These are phyloP conservation scores for Trichoderma guizhouense DNA, from an alignment of 2,329 filamentous ascomycete genomes.

Conservation along the genomic window DNA sequence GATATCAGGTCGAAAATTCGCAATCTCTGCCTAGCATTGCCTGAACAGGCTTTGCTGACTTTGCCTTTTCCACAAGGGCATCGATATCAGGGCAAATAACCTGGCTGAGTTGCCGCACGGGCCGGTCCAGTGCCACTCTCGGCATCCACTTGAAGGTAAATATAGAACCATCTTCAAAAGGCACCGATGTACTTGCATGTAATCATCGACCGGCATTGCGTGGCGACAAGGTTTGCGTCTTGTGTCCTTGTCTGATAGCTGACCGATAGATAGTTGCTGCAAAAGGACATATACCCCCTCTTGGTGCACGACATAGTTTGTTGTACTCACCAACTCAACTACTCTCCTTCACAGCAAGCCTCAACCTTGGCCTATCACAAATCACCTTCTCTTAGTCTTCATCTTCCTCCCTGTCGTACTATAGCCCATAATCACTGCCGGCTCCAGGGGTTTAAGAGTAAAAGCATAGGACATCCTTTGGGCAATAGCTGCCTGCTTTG, in stretches of 20 bases:
- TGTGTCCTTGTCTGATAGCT: background rate
- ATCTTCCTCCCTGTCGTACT: background rate
- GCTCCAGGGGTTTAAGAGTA: background rate
- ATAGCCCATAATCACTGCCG: background rate
- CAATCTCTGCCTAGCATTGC: background rate
- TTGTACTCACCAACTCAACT: background rate
- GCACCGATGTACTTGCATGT: background rate
- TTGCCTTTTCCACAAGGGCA: background rate
- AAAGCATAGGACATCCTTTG: background rate
- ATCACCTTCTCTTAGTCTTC: background rate
- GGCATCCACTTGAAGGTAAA: conserved; percentile 1
- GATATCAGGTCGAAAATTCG: background rate
- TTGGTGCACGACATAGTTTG: background rate
- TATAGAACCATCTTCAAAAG: background rate
- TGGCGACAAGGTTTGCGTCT: background rate
- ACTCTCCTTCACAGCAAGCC: conserved; percentile 2
- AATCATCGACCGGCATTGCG: background rate
- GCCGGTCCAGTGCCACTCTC: background rate
- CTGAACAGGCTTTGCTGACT: background rate
- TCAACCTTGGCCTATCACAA: background rate
- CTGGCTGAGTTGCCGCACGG: background rate
- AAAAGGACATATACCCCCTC: conserved; percentile 4
- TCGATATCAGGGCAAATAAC: background rate
- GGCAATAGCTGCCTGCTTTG: background rate
- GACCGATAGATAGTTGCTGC: background rate